Base-by-base conservation (phyloP, 2,329 filamentous ascomycete genomes). In the Cytospora paraplurivora region DNA sequence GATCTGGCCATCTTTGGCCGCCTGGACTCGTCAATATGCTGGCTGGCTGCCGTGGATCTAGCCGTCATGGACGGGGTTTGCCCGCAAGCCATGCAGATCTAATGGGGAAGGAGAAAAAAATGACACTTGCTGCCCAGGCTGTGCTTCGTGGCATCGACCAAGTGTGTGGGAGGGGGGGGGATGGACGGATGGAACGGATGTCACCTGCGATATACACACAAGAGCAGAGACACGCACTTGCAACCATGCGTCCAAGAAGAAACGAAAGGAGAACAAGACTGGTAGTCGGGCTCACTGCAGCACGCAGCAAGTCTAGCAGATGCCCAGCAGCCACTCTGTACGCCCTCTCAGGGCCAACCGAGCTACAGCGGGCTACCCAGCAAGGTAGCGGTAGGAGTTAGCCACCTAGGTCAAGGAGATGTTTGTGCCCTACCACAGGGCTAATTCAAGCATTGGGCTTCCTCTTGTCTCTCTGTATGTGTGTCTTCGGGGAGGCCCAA, bases 1-100 rank as follows among this genome's bases (percentile, higher is more conserved):
- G 52, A n/a, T 47, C 53, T 60, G 37, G 58, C 50, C 51, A 51
- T 47, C 47, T 41, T 32, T 19, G 38, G 51, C 58, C 53, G 57
- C 34, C 56, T 51, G 33, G 27, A 27, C 27, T 27, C 27, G 27
- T 27, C 27, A 27, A 27, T 27, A 27, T 10, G 8, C 35, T 13
- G 8, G 35, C 35, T 13, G 58, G 27, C 58, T 34, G 58, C 21
- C 50, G 49, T 54, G 50, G 47, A 50, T 37, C 58, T 53, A 32
- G 27, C 37, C 37, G 37, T 33, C 50, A 33, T 60, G 58, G 58
- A 47, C 44, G 50, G 34, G 53, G 51, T 13, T 54, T 61, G 51
- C 37, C 47, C 50, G 15, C 33, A 32, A 49, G 58, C 38, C 37
- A 11, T 61, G 58, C 51, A 61, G 51, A 37, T 61, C 58, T 35